Percentiles rank a stretch among this genome's conserved stretches.
phyloP scores from a whole-genome alignment of 768 basidiomycete genomes.

The Hygrophoropsis aurantiaca region DNA sequence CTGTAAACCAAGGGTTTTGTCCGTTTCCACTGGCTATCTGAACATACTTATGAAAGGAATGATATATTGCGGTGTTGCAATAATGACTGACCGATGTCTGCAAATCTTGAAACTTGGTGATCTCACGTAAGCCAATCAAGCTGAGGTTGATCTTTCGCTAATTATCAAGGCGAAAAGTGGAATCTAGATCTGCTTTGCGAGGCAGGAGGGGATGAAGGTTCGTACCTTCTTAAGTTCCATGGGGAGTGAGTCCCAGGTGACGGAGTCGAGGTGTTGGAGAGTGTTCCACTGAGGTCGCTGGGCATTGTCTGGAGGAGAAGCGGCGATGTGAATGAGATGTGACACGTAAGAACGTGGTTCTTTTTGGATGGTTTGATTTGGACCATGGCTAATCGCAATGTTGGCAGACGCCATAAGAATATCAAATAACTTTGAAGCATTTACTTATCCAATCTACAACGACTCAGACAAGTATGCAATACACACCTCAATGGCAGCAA shows the following conservation, averaged over 20 bases:
- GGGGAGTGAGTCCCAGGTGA: slow-evolving; percentile 63
- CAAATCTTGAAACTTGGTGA: slow-evolving; percentile 52
- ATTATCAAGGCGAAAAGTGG: background rate
- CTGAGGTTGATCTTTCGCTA: slow-evolving; percentile 64
- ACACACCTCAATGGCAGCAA: slow-evolving; percentile 67
- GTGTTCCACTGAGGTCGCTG: slow-evolving; percentile 57
- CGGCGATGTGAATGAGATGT: slow-evolving; percentile 65
- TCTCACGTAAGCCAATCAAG: slow-evolving; percentile 45
- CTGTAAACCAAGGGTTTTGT: slow-evolving; percentile 57
- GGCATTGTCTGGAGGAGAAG: slow-evolving; percentile 53
- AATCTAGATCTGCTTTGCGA: no score
- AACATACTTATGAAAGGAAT: slow-evolving; percentile 1
- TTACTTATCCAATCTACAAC: slow-evolving; percentile 10
- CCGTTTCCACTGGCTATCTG: slow-evolving; percentile 35
- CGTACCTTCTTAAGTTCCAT: slow-evolving; percentile 58
- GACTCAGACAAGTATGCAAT: background rate
- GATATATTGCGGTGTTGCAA: background rate
- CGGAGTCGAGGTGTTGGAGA: slow-evolving; percentile 42
- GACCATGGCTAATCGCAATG: slow-evolving; percentile 8
- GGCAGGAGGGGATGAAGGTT: background rate
- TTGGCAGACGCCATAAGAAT: slow-evolving; percentile 23
- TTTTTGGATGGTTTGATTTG: slow-evolving; percentile 24
- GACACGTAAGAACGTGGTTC: slow-evolving; percentile 27
- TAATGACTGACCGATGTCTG: slow-evolving; percentile 44
- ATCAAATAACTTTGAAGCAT: slow-evolving; percentile 48